Percentiles rank a stretch among this genome's conserved stretches.
Conservation (phyloP, 2,329 filamentous ascomycete species). For the Hypomyces rosellus region DNA sequence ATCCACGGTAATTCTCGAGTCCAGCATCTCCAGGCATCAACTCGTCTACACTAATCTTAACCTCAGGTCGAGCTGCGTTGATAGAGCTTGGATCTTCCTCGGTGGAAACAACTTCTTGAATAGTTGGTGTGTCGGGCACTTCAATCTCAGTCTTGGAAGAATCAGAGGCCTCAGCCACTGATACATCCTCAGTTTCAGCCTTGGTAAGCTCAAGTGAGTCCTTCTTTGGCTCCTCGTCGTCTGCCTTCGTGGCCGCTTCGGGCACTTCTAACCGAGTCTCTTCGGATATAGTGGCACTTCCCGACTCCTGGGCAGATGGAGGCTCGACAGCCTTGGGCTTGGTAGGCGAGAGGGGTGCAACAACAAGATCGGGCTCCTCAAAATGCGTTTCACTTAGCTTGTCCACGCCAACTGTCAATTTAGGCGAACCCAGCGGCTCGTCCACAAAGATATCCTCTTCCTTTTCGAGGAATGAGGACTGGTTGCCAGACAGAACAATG, state of each 20-base stretch:
- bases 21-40: constrained; percentile 9
- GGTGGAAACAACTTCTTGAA: background rate
- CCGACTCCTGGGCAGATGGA: background rate
- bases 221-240: constrained; percentile 11
- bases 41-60: constrained; percentile 12
- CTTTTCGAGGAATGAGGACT: constrained; percentile 33
- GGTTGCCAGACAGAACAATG: constrained; percentile 25
- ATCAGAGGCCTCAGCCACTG: background rate
- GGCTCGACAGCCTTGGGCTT: constrained; percentile 24
- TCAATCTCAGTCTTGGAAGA: background rate
- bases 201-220: background rate
- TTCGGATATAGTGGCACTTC: too few species aligned
- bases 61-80: constrained; percentile 11
- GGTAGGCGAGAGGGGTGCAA: constrained; percentile 51
- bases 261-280: background rate
- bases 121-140: background rate
- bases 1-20: constrained; percentile 17
- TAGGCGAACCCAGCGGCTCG: constrained; percentile 65
- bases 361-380: constrained; percentile 51
- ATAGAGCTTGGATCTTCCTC: constrained; percentile 1
- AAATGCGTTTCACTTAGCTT: constrained; percentile 46
- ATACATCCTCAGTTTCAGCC: background rate
- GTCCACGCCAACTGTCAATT: constrained; percentile 55
- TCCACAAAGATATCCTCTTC: constrained; percentile 73
- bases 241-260: background rate